Base-by-base conservation (phyloP, 2,329 filamentous ascomycete genomes). In the Colletotrichum cereale region DNA sequence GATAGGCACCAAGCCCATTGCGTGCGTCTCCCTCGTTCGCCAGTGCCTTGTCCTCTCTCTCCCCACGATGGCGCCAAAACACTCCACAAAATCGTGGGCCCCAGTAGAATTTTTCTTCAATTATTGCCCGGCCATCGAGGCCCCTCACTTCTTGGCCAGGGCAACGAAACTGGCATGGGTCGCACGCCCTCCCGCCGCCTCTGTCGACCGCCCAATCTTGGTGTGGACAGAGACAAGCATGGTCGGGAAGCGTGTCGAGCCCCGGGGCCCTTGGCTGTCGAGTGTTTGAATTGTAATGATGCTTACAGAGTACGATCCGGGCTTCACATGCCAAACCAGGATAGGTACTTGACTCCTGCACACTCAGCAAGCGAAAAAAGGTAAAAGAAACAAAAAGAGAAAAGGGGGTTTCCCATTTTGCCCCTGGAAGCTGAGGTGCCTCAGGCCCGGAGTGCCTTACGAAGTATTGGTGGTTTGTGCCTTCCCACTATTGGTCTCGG, bases 71-170 rank as follows among this genome's bases (percentile, higher is more conserved):
- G 26, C 61, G 61, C 38, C 66, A 16, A 36, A 56, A 5, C 40
- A 71, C 68, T 60, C 68, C 68, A 71, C 68, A 71, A 47, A 62
- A 40, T 18, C 68, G 68, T 71, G 65, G 68, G 64, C 64, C 64
- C 64, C 68, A 50, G 64, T 71, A 67, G 58, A 68, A 68, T 60
- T 68, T 63, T 71, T 66, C 48, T 26, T 42, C 36, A 31, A 21
- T 68, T 12, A n/a, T 62, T 10, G 16, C 36, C 57, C 34, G 47
- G 34, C 21, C 60, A 12, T 36, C 38, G 21, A 66, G 31, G 63
- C 44, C 52, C 44, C 58, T 68, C 64, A 71, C 68, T 26, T 67
- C 44, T 58, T 53, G 62, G 36, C 29, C 44, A n/a, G 52, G 50
- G 42, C 64, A 63, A 57, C 44, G 29, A 71, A 18, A 66, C 24